phyloP scores from a whole-genome alignment of 2,329 filamentous ascomycete genomes.

The Calonectria henricotiae region DNA sequence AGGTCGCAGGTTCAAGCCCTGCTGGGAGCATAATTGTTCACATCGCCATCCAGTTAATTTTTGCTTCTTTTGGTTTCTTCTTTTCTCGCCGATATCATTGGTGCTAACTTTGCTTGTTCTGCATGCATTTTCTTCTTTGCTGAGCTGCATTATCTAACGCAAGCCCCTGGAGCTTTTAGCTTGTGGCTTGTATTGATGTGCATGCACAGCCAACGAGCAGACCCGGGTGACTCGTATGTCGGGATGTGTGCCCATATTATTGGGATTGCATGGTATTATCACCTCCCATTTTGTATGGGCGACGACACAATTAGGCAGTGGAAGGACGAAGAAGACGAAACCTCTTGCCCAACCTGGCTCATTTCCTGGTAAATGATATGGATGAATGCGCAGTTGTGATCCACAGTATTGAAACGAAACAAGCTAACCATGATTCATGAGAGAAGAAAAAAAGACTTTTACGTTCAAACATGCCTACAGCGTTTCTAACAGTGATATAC shows the following conservation, averaged over 20 bases:
- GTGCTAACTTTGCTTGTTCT: background rate
- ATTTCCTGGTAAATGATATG: background rate
- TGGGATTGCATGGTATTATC: background rate
- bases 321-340: background rate
- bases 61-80: background rate
- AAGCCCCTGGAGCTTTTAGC: background rate
- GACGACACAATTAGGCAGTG: background rate
- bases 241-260: background rate
- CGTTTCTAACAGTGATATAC: too few relatives aligned
- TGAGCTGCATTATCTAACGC: slow-evolving; percentile 3
- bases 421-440: too few relatives aligned
- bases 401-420: too few relatives aligned
- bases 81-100: background rate
- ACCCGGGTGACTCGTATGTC: background rate
- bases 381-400: too few relatives aligned
- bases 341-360: background rate
- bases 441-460: too few relatives aligned
- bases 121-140: background rate
- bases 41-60: slow-evolving; percentile 42
- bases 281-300: background rate
- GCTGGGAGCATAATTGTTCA: slow-evolving; percentile 52
- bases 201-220: background rate
- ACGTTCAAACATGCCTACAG: too few relatives aligned
- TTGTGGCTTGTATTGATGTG: background rate
- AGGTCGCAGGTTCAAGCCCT: slow-evolving; percentile 57